These are phyloP conservation scores for Eutypa lata DNA, from an alignment of 2,329 filamentous ascomycete species.

Conservation along the genomic window DNA sequence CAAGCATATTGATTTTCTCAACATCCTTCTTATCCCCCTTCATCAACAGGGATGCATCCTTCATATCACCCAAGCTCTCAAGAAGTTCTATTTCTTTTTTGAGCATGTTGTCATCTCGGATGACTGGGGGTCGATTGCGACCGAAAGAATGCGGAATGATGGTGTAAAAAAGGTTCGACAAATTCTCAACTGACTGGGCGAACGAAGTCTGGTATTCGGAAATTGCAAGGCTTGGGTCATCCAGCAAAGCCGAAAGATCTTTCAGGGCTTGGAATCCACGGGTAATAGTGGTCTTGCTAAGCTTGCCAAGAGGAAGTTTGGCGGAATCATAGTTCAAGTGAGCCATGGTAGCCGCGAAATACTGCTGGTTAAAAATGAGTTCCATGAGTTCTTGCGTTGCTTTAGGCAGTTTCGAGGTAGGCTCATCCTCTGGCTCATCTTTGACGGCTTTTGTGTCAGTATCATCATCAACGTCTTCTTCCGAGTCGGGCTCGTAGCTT, in stretches of 20 bases:
- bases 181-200: slow-evolving; percentile 47
- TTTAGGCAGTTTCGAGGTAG: slow-evolving; percentile 23
- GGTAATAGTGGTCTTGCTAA: slow-evolving; percentile 74
- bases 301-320: slow-evolving; percentile 80
- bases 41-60: slow-evolving; percentile 75
- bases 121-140: slow-evolving; percentile 67
- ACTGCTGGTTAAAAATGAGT: slow-evolving; percentile 78
- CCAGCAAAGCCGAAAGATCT: slow-evolving; percentile 66
- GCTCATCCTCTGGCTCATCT: slow-evolving; percentile 15
- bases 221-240: slow-evolving; percentile 45
- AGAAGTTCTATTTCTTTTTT: slow-evolving; percentile 78
- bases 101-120: slow-evolving; percentile 53
- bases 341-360: slow-evolving; percentile 65
- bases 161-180: slow-evolving; percentile 79
- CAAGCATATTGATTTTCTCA: slow-evolving; percentile 60
- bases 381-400: slow-evolving; percentile 67
- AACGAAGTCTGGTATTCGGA: slow-evolving; percentile 38
- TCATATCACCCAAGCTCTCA: slow-evolving; percentile 81
- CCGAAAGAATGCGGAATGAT: slow-evolving; percentile 77
- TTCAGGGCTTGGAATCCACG: slow-evolving; percentile 76
- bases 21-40: slow-evolving; percentile 55
- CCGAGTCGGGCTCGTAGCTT: slow-evolving; percentile 67
- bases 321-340: slow-evolving; percentile 68
- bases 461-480: slow-evolving; percentile 26
- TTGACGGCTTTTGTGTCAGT: slow-evolving; percentile 17